Evolutionary conservation across 331 rosid genomes (phyloP), one percentile per base, ranked within the genome.

Genomic region (Acacia pycnantha): DNA sequence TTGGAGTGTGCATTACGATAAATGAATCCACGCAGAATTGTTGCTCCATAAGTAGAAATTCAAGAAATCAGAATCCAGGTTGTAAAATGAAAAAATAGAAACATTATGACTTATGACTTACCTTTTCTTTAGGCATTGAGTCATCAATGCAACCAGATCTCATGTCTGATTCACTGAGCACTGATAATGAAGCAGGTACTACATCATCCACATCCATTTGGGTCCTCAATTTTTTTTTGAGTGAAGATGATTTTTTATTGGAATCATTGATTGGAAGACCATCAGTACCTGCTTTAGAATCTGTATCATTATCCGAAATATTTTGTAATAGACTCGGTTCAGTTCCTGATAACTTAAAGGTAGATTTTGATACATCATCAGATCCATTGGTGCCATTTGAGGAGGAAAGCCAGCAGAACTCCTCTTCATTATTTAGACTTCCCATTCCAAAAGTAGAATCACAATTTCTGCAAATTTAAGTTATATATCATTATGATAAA

Each of bases 361-460:
- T 85, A 74, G 91, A 86, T 82, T 90, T 90, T 61, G 83, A 85
- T 59, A 81, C 78, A 64, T 88, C 92, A 82, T 90, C 91, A 53
- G 86, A 83, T 73, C 84, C 89, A 77, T 85, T 87, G 26, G 84
- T 54, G 81, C 77, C 90, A 79, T 90, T 82, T 43, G 92, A 80
- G 70, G 91, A 73, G 4, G 90, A 79, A 74, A 85, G 86, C 96
- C 94, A 91, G 82, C 82, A 71, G 65, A 90, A 71, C 58, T 87
- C 92, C 29, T 89, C 92, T 75, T 91, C 93, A 74, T 87, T 87
- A 85, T 80, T 83, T 75, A 90, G 89, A 79, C 80, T 82, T 72
- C 78, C 92, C 75, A 91, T 72, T 68, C 92, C 94, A 81, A 88
- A 90, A 48, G 90, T 88, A 50, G 91, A 90, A 83, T 91, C 96